Evolutionary conservation across 495 filamentous ascomycete genomes (phyloP).

Genomic region (Friedmanniomyces simplex): DNA sequence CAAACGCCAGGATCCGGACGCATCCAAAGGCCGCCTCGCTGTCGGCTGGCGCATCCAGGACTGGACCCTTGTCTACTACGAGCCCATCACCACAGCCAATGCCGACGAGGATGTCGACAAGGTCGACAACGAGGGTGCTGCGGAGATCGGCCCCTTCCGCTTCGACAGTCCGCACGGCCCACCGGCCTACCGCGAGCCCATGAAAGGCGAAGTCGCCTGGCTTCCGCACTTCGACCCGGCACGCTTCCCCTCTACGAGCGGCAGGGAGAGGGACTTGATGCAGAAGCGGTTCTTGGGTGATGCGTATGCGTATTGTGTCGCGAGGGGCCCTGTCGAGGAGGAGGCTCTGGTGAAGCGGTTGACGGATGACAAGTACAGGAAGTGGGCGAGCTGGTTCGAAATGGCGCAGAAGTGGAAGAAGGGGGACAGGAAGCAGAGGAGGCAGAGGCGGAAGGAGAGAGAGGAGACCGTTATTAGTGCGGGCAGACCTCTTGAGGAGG

Average conservation of each 20-base stretch:
- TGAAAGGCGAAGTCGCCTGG: slow-evolving; percentile 1
- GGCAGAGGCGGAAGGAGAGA: background rate
- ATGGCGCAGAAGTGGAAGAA: slow-evolving; percentile 2
- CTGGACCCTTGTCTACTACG: background rate
- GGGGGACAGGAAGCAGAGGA: background rate
- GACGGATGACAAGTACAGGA: background rate
- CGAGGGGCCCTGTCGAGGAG: background rate
- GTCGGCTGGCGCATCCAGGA: background rate
- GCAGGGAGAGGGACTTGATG: background rate
- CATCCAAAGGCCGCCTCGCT: background rate
- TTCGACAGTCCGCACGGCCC: background rate
- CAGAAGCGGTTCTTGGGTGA: background rate
- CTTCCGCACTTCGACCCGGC: background rate
- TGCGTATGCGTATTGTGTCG: background rate
- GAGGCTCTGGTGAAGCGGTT: background rate
- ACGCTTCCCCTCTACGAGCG: background rate
- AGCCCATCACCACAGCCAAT: slow-evolving; percentile 1
- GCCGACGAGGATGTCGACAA: background rate
- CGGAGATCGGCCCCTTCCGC: slow-evolving; percentile 1
- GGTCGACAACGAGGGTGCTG: background rate
- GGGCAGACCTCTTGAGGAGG: background rate
- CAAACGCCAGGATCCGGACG: background rate
- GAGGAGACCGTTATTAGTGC: background rate
- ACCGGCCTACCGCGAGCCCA: background rate
- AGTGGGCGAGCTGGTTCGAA: background rate